Evolutionary conservation across 768 basidiomycete species (phyloP).

Genomic region (Psilocybe azurescens): DNA sequence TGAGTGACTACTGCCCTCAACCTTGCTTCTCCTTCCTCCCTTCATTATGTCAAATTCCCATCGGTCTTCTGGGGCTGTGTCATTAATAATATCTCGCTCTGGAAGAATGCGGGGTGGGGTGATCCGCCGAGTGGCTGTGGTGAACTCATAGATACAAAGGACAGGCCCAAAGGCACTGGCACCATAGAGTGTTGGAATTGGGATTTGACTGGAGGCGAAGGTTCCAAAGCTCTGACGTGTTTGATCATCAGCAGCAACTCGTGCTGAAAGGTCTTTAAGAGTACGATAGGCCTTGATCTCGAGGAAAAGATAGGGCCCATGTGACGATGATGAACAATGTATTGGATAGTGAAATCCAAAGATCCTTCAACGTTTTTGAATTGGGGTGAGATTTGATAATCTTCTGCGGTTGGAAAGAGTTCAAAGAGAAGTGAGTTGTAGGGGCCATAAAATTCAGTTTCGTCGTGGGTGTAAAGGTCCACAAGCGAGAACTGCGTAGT

Average conservation of each 20-base stretch:
- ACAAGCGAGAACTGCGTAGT: constrained; percentile 13
- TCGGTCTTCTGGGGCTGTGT: constrained; percentile 20
- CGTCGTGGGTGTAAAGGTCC: constrained; percentile 13
- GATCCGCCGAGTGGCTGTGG: constrained; percentile 16
- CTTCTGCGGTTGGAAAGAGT: constrained; percentile 17
- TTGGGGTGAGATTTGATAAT: constrained; percentile 22
- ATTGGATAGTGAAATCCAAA: constrained; percentile 14
- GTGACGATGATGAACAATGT: constrained; percentile 13
- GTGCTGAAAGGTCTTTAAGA: constrained; percentile 12
- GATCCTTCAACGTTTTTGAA: constrained; percentile 15
- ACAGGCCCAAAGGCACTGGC: constrained; percentile 24
- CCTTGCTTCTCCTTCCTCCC: too few relatives aligned
- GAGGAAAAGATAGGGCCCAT: constrained; percentile 22
- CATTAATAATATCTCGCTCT: constrained; percentile 21
- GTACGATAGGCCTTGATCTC: constrained; percentile 20
- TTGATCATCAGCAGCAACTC: constrained; percentile 23
- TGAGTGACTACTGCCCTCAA: too few relatives aligned
- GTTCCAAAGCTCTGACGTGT: constrained; percentile 19
- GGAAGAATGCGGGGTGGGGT: constrained; percentile 18
- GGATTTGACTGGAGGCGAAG: constrained; percentile 17
- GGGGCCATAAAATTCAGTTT: constrained; percentile 18
- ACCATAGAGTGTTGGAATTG: constrained; percentile 20
- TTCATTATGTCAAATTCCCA: constrained; percentile 10
- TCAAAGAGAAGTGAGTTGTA: constrained; percentile 17
- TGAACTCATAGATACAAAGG: constrained; percentile 23